Base-by-base conservation (phyloP, 1,139 yeast species). In the Magnusiomyces ingens region DNA sequence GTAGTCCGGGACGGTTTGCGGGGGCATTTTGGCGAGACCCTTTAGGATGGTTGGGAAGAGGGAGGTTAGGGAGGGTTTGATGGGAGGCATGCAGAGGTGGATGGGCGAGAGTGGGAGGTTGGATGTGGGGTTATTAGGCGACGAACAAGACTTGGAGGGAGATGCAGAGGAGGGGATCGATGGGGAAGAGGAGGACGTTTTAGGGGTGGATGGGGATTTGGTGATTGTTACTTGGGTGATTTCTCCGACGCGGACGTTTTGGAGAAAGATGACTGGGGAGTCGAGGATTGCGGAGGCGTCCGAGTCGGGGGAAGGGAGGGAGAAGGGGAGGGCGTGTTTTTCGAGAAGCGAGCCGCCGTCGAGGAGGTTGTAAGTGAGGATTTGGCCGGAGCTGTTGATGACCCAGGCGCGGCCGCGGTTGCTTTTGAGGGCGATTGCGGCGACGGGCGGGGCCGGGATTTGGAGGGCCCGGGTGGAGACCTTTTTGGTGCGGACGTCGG, bases 401-500 rank as follows among this genome's bases (percentile, higher is more conserved):
- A 42, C 48, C 52, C 52, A 48, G 10, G 55, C 55, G 8, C 18
- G 32, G 15, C 57, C 57, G 26, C 37, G 48, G 35, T 48, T 22
- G 43, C 57, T 52, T 15, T 44, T 36, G 17, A 55, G 47, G 19
- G 41, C 52, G 3, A 55, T 13, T 1, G 55, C 41, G n/a, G 52
- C 45, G 11, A 53, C 50, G 4, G 54, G 54, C 18, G 12, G n/a
- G 12, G 17, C 44, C 5, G 52, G 48, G 2, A 55, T 15, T 5
- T 45, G 35, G n/a, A 55, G 40, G 22, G 45, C 22, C n/a, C 49
- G 36, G 13, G 55, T 43, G 1, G 43, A 22, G n/a, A 55, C 57
- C 13, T 49, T 41, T 45, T 53, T 52, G 6, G 57, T 52, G 37
- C 55, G 45, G 12, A 55, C 57, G 22, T 55, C 57, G 15, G 57